Evolutionary conservation across 306 rosid species (phyloP).

Genomic region (Trifolium repens): DNA sequence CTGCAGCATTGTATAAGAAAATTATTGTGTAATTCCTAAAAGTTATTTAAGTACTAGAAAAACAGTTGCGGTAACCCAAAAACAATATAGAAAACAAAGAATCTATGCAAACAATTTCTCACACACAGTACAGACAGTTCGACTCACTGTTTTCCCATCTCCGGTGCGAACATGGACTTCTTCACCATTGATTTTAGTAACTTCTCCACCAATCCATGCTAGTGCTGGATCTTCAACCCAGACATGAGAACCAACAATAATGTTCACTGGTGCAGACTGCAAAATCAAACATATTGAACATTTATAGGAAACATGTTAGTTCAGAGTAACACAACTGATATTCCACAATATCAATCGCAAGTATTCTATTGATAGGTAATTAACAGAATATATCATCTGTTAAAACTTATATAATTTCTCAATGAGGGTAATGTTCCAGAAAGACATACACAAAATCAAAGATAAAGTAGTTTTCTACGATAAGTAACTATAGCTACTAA

Average conservation of each 20-base stretch:
- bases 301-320: constrained; percentile 38
- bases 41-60: constrained; percentile 17
- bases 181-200: constrained; percentile 77
- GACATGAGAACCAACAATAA: constrained; percentile 97
- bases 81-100: constrained; percentile 37
- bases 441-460: neutral
- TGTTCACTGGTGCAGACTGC: constrained; percentile 95
- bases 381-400: constrained; percentile 2
- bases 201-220: constrained; percentile 99
- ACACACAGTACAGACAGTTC: constrained; percentile 26
- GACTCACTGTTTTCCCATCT: constrained; percentile 82
- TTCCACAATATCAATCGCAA: constrained; percentile 22
- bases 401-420: constrained; percentile 28
- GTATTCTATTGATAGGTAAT: constrained; percentile 1
- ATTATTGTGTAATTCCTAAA: neutral
- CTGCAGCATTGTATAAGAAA: constrained; percentile 25
- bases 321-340: constrained; percentile 27
- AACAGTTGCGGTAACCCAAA: constrained; percentile 26
- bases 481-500: constrained; percentile 18
- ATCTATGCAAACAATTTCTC: constrained; percentile 27
- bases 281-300: constrained; percentile 41
- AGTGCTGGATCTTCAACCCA: constrained; percentile 92
- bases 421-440: constrained; percentile 15
- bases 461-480: constrained; percentile 1
- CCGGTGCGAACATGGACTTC: constrained; percentile 70